Evolutionary conservation across 2,329 filamentous ascomycete species (phyloP), one percentile per base, ranked within the genome.

Genomic region (Paracamarosporium sp.): DNA sequence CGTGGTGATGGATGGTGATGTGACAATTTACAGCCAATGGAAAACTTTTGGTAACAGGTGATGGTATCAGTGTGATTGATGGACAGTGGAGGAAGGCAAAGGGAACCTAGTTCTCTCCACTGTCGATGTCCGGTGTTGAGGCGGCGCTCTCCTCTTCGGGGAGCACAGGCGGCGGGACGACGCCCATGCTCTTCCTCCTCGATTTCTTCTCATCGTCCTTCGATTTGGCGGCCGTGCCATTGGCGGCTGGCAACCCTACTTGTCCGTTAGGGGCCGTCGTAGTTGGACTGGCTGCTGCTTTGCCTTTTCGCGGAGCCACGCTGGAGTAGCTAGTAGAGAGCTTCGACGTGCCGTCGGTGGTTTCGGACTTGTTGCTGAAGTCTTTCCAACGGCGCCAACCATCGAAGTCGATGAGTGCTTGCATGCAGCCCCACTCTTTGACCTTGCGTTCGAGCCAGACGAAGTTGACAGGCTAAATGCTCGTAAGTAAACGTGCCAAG

Each of bases 401-500:
- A 75, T 98, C 94, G 74, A 95, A 98, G 80, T 99, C 95, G 71
- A 99, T 98, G 24, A 99, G 85, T 9, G 95, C 95, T 81, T 98
- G 95, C 95, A 99, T 99, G 81, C 95, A 98, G 55, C 95, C 95
- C 95, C 95, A 99, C 82, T 99, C 95, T 80, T 96, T 97, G 67
- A 98, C 93, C 77, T 99, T 99, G 56, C 94, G 88, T 76, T 97
- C 92, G 25, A 99, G 86, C 93, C 94, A 99, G 58, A 96, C 90
- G 73, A 97, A 97, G 75, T 96, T 96, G 66, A 99, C 94, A 20
- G 95, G 95, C 92, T 97, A 72, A 11, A 3, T 11, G 31, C 11
- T 48, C 45, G 59, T 77, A 65, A 76, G 63, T 30, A 7, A 44
- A 13, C 38, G 11, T 11, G 11, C 11, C 12, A 53, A 31, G 11